Conservation (phyloP, 495 filamentous ascomycete species). For the Hypoxylon fragiforme region DNA sequence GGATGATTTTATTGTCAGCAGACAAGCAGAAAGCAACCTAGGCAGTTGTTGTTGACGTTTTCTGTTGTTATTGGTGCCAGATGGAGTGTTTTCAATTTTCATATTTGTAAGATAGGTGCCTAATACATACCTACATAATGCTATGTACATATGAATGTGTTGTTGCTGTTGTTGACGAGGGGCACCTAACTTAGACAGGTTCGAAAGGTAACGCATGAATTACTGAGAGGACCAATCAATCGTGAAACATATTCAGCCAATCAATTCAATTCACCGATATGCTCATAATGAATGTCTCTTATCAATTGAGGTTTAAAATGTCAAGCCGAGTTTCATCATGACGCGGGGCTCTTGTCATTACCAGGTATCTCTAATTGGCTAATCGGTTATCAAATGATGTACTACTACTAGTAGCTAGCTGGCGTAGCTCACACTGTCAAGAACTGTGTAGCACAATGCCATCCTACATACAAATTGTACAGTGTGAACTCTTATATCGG, state of each 20-base stretch:
- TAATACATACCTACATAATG: too few relatives aligned
- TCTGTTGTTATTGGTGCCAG: constrained; percentile 19
- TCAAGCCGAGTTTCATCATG: constrained; percentile 23
- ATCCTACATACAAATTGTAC: too few relatives aligned
- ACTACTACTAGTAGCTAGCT: too few relatives aligned
- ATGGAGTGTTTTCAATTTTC: constrained; percentile 20
- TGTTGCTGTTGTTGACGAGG: constrained; percentile 13
- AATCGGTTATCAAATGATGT: constrained; percentile 5
- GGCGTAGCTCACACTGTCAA: neutral
- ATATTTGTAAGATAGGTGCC: too few relatives aligned
- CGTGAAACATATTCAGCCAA: neutral
- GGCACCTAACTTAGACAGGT: neutral
- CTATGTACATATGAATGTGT: neutral
- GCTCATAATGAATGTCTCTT: constrained; percentile 14
- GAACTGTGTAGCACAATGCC: constrained; percentile 19
- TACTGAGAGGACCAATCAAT: neutral
- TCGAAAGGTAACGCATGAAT: constrained; percentile 4
- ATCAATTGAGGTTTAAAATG: constrained; percentile 27
- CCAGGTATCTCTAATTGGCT: constrained; percentile 19
- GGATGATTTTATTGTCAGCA: constrained; percentile 8
- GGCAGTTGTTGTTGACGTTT: constrained; percentile 24
- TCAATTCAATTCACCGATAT: too few relatives aligned
- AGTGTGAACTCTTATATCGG: constrained; percentile 17
- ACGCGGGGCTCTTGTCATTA: constrained; percentile 23
- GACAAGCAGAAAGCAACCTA: neutral